Conservation (phyloP, 805 yeast genomes). For the Spencermartinsiella europaea region DNA sequence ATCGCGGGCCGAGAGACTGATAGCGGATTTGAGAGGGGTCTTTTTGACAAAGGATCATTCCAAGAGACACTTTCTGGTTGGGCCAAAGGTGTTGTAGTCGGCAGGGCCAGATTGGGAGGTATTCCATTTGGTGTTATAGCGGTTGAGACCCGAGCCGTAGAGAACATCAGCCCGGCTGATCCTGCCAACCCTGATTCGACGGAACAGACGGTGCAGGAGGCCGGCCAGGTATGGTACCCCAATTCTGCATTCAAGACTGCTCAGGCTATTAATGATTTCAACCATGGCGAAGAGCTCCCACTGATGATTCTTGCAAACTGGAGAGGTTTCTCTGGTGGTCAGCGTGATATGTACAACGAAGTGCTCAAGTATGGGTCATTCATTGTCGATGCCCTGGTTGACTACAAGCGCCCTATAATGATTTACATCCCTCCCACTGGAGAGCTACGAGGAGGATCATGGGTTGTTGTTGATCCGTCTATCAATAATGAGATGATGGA, state of each 20-base stretch:
- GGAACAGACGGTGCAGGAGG: constrained; percentile 82
- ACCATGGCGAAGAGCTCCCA: constrained; percentile 96
- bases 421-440: constrained; percentile 98
- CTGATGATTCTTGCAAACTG: constrained; percentile 97
- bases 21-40: constrained; percentile 75
- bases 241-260: constrained; percentile 99
- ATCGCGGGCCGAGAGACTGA: constrained; percentile 76
- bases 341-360: constrained; percentile 98
- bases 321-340: constrained; percentile 99
- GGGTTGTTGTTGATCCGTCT: constrained; percentile 99
- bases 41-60: constrained; percentile 90
- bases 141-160: constrained; percentile 87
- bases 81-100: constrained; percentile 98
- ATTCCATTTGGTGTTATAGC: constrained; percentile 98
- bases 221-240: constrained; percentile 99
- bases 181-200: constrained; percentile 97
- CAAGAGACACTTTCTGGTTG: constrained; percentile 95
- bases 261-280: constrained; percentile 96
- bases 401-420: constrained; percentile 93
- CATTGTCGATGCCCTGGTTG: constrained; percentile 95
- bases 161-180: constrained; percentile 91
- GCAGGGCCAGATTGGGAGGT: constrained; percentile 98
- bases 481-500: constrained; percentile 97
- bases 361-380: constrained; percentile 94
- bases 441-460: constrained; percentile 98